Conservation (phyloP, 2,329 filamentous ascomycete genomes). For the Verticillium alfalfae region DNA sequence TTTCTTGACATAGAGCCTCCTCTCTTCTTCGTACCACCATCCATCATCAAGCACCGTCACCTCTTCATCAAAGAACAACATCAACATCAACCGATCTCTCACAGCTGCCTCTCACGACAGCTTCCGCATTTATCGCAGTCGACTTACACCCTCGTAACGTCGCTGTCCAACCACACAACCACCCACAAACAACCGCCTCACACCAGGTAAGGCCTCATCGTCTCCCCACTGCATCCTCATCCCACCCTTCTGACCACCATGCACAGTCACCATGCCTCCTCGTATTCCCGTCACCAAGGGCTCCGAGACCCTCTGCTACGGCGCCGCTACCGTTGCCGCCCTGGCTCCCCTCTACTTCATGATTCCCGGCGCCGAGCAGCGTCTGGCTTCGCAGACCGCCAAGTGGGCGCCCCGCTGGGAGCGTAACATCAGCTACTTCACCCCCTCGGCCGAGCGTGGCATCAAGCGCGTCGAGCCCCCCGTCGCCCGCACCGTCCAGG, state of each 20-base stretch:
- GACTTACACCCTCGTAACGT: background rate
- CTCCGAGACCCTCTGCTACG: slow-evolving; percentile 47
- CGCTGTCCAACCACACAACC: background rate
- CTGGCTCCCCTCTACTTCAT: slow-evolving; percentile 54
- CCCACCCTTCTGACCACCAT: slow-evolving; percentile 1
- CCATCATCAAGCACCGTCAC: background rate
- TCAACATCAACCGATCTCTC: background rate
- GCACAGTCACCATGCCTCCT: slow-evolving; percentile 37
- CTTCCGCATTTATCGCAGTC: background rate
- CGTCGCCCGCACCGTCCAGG: slow-evolving; percentile 36
- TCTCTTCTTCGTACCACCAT: background rate
- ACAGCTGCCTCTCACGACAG: background rate
- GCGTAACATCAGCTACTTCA: slow-evolving; percentile 49
- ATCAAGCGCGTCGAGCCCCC: slow-evolving; percentile 48
- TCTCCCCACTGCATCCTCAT: background rate
- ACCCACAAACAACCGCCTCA: background rate
- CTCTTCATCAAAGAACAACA: background rate
- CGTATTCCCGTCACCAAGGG: slow-evolving; percentile 43
- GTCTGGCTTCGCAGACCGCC: slow-evolving; percentile 45
- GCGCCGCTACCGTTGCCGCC: slow-evolving; percentile 45
- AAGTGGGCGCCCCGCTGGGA: slow-evolving; percentile 58
- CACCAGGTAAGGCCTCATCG: background rate
- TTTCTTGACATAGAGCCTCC: background rate
- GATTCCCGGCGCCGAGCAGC: slow-evolving; percentile 50
- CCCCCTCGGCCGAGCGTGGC: slow-evolving; percentile 37